Conservation (phyloP, 768 basidiomycete genomes). For the Boletus eberwhitei region DNA sequence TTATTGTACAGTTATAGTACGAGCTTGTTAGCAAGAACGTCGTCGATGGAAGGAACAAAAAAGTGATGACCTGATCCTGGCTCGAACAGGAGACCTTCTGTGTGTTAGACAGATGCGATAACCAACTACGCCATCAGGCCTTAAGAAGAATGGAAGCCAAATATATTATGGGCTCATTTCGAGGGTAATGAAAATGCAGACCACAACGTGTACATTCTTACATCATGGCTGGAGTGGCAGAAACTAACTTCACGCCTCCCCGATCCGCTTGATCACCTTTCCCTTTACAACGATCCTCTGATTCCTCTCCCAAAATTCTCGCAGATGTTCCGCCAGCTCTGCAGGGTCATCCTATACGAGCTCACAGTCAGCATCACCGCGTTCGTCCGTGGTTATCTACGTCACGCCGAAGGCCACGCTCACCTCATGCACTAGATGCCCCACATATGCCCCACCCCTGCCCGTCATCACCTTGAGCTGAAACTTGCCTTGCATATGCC, state of each 20-base stretch:
- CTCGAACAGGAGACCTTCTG: constrained; percentile 71
- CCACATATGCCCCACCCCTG: constrained; percentile 55
- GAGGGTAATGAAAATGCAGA: background rate
- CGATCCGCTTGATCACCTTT: constrained; percentile 49
- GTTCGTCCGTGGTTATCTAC: background rate
- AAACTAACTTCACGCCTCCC: constrained; percentile 35
- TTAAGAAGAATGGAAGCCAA: too few relatives aligned
- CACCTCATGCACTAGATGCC: constrained; percentile 95
- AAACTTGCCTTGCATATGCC: constrained; percentile 96
- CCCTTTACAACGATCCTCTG: constrained; percentile 62
- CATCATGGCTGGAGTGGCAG: background rate
- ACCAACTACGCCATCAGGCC: constrained; percentile 48
- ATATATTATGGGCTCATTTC: too few relatives aligned
- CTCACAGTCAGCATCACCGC: background rate
- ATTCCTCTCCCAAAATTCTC: constrained; percentile 91
- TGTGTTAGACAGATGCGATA: constrained; percentile 82
- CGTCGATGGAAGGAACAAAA: background rate
- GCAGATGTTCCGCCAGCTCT: constrained; percentile 71
- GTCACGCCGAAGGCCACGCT: constrained; percentile 14
- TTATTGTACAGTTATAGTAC: too few relatives aligned
- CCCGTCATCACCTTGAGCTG: constrained; percentile 75
- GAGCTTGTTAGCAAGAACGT: background rate
- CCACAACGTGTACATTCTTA: too few relatives aligned
- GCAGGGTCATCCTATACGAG: constrained; percentile 75
- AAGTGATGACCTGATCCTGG: constrained; percentile 44